phyloP scores from a whole-genome alignment of 495 filamentous ascomycete species.

The Pyrenopolyporus hunteri region DNA sequence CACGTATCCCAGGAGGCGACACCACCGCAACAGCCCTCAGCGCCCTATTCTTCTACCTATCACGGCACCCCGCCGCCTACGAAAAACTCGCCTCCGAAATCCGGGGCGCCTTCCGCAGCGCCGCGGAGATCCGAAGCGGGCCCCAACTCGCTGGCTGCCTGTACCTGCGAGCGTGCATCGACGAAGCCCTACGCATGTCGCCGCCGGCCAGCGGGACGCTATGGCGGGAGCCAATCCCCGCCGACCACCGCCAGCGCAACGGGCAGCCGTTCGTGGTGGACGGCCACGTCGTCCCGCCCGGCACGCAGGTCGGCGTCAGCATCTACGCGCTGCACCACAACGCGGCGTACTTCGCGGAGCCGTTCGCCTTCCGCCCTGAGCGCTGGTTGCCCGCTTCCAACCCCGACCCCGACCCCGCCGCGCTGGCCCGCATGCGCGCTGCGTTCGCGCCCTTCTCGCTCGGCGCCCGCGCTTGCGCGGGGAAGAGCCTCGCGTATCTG shows the following conservation, averaged over 20 bases:
- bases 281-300: slow-evolving; percentile 42
- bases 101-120: slow-evolving; percentile 43
- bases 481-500: slow-evolving; percentile 28
- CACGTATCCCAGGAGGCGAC: slow-evolving; percentile 40
- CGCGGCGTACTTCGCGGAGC: slow-evolving; percentile 57
- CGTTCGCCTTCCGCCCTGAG: slow-evolving; percentile 57
- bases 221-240: slow-evolving; percentile 45
- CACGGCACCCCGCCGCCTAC: slow-evolving; percentile 49
- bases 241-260: neutral
- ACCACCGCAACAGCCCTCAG: slow-evolving; percentile 55
- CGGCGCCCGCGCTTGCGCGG: slow-evolving; percentile 47
- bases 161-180: slow-evolving; percentile 40
- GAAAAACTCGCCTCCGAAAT: slow-evolving; percentile 50
- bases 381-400: slow-evolving; percentile 64
- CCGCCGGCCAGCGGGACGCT: slow-evolving; percentile 57
- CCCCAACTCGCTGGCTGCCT: slow-evolving; percentile 55
- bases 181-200: slow-evolving; percentile 61
- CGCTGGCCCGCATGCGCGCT: slow-evolving; percentile 14
- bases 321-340: slow-evolving; percentile 65
- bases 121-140: slow-evolving; percentile 44
- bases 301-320: slow-evolving; percentile 59
- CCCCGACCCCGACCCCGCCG: slow-evolving; percentile 30
- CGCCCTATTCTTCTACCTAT: slow-evolving; percentile 61
- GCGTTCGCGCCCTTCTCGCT: slow-evolving; percentile 53
- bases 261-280: slow-evolving; percentile 10